Percentiles rank a stretch among this genome's conserved stretches.
Evolutionary conservation across 257 asterid species (phyloP).

Genomic region (Solanum clarkiae): DNA sequence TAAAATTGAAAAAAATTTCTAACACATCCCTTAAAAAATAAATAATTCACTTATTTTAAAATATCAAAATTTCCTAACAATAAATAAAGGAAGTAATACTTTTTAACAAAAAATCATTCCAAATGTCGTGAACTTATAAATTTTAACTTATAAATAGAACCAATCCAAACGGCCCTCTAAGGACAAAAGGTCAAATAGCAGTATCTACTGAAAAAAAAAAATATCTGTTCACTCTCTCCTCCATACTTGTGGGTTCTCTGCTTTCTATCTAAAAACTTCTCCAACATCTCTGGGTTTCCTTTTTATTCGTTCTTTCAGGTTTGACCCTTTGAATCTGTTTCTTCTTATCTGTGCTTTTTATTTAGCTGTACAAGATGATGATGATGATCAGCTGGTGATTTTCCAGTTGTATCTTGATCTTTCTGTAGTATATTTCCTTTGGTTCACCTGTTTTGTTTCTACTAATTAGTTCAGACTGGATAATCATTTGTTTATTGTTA

Average conservation of each 20-base stretch:
- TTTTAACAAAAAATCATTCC: too few relatives aligned
- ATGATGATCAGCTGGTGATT: neutral
- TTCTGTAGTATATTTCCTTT: neutral
- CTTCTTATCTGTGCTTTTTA: neutral
- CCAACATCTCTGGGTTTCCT: neutral
- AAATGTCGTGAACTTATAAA: too few relatives aligned
- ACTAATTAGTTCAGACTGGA: neutral
- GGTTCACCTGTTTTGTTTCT: neutral
- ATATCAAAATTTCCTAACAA: too few relatives aligned
- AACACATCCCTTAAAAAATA: too few relatives aligned
- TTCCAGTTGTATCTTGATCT: neutral
- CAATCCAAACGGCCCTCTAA: too few relatives aligned
- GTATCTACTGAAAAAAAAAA: neutral
- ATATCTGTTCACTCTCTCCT: neutral
- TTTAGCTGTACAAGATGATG: neutral
- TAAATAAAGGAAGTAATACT: too few relatives aligned
- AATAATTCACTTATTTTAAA: too few relatives aligned
- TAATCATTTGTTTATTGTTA: neutral
- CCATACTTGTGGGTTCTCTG: neutral
- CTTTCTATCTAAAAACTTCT: neutral
- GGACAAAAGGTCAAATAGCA: neutral
- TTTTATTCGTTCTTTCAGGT: neutral
- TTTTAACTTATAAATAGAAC: too few relatives aligned
- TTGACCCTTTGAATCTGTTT: neutral
- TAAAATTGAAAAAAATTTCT: too few relatives aligned